A percentile compares a stretch with the other conserved stretches of the same genome.
phyloP scores from a whole-genome alignment of 164 flowering plant species.

The Hamamelis virginiana region DNA sequence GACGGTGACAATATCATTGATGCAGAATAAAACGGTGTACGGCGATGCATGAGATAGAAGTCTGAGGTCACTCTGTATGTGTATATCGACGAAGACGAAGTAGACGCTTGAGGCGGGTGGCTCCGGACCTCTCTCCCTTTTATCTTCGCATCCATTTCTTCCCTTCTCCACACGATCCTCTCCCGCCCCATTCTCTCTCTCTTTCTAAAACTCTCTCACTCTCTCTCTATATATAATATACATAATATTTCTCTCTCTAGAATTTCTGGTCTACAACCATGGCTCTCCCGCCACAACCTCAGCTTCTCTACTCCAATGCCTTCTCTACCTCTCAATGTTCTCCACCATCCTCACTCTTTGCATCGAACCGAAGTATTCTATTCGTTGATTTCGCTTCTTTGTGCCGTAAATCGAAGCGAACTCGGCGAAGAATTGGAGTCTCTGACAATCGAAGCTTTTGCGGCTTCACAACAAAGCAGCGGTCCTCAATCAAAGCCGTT shows the following conservation, averaged over 20 bases:
- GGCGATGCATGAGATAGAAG: no score
- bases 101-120: constrained; percentile 23
- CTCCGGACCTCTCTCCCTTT: constrained; percentile 23
- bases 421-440: constrained; percentile 29
- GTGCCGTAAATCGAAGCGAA: constrained; percentile 36
- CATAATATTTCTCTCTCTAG: not conserved
- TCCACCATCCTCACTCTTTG: constrained; percentile 18
- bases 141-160: constrained; percentile 18
- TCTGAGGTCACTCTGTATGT: no score
- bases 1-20: no score
- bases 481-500: constrained; percentile 42
- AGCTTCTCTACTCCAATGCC: constrained; percentile 33
- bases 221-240: not conserved
- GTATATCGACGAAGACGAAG: no score
- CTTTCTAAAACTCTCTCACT: constrained; percentile 3
- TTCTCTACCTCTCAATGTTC: constrained; percentile 8
- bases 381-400: constrained; percentile 47
- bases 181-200: constrained; percentile 19
- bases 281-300: constrained; percentile 44
- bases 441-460: constrained; percentile 11
- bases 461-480: constrained; percentile 7
- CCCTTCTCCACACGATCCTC: constrained; percentile 18
- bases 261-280: constrained; percentile 16
- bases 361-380: constrained; percentile 29
- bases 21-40: no score